Conservation (phyloP, 2,329 filamentous ascomycete genomes). For the Cytospora paraplurivora region DNA sequence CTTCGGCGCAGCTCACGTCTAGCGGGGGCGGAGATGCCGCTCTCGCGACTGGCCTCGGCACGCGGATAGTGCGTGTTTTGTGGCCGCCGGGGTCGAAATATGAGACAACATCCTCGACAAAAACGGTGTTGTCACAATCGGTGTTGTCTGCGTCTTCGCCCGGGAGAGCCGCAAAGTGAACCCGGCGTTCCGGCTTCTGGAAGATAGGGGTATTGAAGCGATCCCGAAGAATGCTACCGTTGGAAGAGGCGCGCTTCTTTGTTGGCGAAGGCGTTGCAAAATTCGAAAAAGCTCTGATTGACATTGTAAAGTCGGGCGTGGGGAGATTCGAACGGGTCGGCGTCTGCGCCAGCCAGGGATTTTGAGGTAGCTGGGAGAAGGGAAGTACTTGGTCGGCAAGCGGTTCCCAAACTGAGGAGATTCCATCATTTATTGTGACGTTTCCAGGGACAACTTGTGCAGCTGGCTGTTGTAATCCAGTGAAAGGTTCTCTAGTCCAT, state of each 20-base stretch:
- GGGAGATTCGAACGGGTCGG: slow-evolving; percentile 36
- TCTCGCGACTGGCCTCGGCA: slow-evolving; percentile 10
- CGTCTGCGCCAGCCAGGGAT: slow-evolving; percentile 24
- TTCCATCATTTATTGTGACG: slow-evolving; percentile 24
- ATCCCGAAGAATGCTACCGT: slow-evolving; percentile 9
- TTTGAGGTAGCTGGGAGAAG: slow-evolving; percentile 36
- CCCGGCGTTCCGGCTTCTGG: slow-evolving; percentile 35
- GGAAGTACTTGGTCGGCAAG: slow-evolving; percentile 16
- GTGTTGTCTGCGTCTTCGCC: slow-evolving; percentile 1
- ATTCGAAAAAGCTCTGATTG: slow-evolving; percentile 54
- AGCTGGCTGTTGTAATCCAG: slow-evolving; percentile 21
- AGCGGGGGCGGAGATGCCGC: slow-evolving; percentile 25
- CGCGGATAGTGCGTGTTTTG: slow-evolving; percentile 19
- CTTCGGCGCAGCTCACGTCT: slow-evolving; percentile 20
- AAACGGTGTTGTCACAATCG: slow-evolving; percentile 7
- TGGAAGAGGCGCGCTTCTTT: slow-evolving; percentile 30
- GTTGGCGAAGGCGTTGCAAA: slow-evolving; percentile 54
- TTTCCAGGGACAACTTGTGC: slow-evolving; percentile 5
- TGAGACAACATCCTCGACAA: slow-evolving; percentile 20
- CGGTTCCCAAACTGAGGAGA: slow-evolving; percentile 6
- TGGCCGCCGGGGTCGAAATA: slow-evolving; percentile 19
- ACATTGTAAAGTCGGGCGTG: slow-evolving; percentile 51
- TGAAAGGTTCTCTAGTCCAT: slow-evolving; percentile 4
- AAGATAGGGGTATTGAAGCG: slow-evolving; percentile 20
- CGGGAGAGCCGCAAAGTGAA: slow-evolving; percentile 43